Evolutionary conservation across 2,329 filamentous ascomycete species (phyloP).

Genomic region (Colletotrichum simmondsii): DNA sequence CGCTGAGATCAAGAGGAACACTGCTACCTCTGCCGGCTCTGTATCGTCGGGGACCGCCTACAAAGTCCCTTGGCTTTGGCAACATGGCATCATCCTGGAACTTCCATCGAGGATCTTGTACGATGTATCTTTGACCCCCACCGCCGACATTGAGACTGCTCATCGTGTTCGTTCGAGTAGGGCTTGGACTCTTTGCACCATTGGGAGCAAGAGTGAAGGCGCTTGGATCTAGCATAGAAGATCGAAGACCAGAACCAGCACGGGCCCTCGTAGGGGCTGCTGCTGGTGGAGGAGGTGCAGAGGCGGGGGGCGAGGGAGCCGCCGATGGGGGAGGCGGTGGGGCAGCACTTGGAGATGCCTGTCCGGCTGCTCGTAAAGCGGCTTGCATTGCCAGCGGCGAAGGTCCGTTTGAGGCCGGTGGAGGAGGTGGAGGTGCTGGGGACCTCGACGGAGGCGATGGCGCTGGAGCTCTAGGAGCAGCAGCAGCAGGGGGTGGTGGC

Average conservation of each 20-base stretch:
- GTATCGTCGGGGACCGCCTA: slow-evolving; percentile 80
- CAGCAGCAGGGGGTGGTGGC: slow-evolving; percentile 55
- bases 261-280: slow-evolving; percentile 50
- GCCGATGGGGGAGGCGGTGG: slow-evolving; percentile 50
- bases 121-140: slow-evolving; percentile 58
- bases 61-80: slow-evolving; percentile 86
- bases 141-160: slow-evolving; percentile 34
- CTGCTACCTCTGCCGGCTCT: slow-evolving; percentile 92
- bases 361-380: slow-evolving; percentile 55
- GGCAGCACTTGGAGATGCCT: slow-evolving; percentile 49
- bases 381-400: slow-evolving; percentile 56
- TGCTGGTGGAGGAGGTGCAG: slow-evolving; percentile 43
- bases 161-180: slow-evolving; percentile 49
- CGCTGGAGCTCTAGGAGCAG: slow-evolving; percentile 45
- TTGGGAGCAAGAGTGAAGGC: slow-evolving; percentile 79
- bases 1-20: slow-evolving; percentile 86
- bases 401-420: slow-evolving; percentile 45
- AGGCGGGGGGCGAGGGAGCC: slow-evolving; percentile 54
- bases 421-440: slow-evolving; percentile 46
- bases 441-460: slow-evolving; percentile 50
- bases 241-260: slow-evolving; percentile 59
- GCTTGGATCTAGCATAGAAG: slow-evolving; percentile 78
- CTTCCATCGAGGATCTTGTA: slow-evolving; percentile 85
- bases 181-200: slow-evolving; percentile 63
- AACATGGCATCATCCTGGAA: slow-evolving; percentile 86